Conservation (phyloP, 352 stramenopile genomes). For the Bremia lactucae region DNA sequence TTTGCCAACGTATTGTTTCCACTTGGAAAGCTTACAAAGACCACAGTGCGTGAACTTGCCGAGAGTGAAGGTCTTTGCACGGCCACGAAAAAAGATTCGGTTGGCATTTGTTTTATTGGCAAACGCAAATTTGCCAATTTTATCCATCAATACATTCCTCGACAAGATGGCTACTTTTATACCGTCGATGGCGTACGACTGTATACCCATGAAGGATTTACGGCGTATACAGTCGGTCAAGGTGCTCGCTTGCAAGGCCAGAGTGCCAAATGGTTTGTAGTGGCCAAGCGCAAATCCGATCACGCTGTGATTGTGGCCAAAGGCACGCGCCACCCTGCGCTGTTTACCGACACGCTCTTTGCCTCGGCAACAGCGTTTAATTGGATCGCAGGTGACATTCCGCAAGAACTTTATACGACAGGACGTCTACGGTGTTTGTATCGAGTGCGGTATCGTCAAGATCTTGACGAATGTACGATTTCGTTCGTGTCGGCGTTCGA, state of each 20-base stretch:
- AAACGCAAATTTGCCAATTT: conserved; percentile 90
- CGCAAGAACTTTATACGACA: conserved; percentile 26
- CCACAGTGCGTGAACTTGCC: conserved; percentile 87
- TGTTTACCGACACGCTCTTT: conserved; percentile 85
- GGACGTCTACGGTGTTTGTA: conserved; percentile 60
- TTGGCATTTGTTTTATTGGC: conserved; percentile 98
- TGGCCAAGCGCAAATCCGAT: conserved; percentile 61
- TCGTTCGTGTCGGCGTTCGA: conserved; percentile 40
- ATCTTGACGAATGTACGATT: conserved; percentile 48
- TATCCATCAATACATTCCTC: conserved; percentile 87
- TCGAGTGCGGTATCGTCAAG: conserved; percentile 72
- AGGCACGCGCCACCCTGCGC: conserved; percentile 83
- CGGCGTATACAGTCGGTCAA: conserved; percentile 90
- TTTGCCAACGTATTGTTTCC: conserved; percentile 90
- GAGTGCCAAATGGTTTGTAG: conserved; percentile 85
- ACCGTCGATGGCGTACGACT: conserved; percentile 51
- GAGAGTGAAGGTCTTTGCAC: conserved; percentile 69
- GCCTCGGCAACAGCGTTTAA: conserved; percentile 73
- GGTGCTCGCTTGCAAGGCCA: conserved; percentile 85
- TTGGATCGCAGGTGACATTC: conserved; percentile 74
- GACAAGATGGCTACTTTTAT: conserved; percentile 70
- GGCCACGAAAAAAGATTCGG: conserved; percentile 90
- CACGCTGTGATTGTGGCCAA: conserved; percentile 81
- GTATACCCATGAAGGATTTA: conserved; percentile 66
- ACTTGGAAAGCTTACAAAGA: conserved; percentile 88